Evolutionary conservation across 192 early-diverging fungal genomes (phyloP).

Genomic region (Entomortierella beljakovae): DNA sequence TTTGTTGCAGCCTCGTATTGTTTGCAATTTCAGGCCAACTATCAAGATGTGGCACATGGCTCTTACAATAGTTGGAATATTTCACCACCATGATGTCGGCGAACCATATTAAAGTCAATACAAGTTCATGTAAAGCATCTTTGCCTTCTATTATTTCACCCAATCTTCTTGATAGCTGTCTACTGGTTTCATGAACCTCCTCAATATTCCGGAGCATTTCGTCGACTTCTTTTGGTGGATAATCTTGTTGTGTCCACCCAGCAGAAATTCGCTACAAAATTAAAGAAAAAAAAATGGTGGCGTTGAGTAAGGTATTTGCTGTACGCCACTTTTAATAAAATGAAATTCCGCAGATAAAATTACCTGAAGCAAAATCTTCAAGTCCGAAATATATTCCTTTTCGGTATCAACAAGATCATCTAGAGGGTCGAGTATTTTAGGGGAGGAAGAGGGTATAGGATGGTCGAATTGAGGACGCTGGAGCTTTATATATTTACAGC

Average conservation of each 20-base stretch:
- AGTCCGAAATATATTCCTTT: constrained; percentile 58
- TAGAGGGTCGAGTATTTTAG: constrained; percentile 51
- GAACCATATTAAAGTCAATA: constrained; percentile 28
- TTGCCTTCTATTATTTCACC: constrained; percentile 8
- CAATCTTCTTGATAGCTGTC: constrained; percentile 46
- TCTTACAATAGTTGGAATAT: constrained; percentile 64
- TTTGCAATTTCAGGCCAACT: constrained; percentile 59
- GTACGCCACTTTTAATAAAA: too few relatives aligned
- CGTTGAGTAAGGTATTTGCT: too few relatives aligned
- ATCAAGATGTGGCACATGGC: constrained; percentile 58
- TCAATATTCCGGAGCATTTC: constrained; percentile 57
- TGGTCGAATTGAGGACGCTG: constrained; percentile 43
- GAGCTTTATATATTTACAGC: constrained; percentile 6
- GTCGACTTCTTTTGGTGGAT: constrained; percentile 61
- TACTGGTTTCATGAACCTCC: constrained; percentile 57
- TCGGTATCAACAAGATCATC: constrained; percentile 65
- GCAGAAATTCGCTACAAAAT: constrained; percentile 57
- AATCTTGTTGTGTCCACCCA: constrained; percentile 60
- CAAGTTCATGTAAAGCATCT: constrained; percentile 1
- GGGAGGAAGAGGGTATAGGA: neutral
- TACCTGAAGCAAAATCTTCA: constrained; percentile 64
- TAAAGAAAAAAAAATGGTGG: neutral
- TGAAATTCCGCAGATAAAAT: neutral
- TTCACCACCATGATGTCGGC: constrained; percentile 64
- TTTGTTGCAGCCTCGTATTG: constrained; percentile 52